These are phyloP conservation scores for Entomortierella beljakovae DNA, from an alignment of 192 early-diverging fungal species.

Conservation along the genomic window DNA sequence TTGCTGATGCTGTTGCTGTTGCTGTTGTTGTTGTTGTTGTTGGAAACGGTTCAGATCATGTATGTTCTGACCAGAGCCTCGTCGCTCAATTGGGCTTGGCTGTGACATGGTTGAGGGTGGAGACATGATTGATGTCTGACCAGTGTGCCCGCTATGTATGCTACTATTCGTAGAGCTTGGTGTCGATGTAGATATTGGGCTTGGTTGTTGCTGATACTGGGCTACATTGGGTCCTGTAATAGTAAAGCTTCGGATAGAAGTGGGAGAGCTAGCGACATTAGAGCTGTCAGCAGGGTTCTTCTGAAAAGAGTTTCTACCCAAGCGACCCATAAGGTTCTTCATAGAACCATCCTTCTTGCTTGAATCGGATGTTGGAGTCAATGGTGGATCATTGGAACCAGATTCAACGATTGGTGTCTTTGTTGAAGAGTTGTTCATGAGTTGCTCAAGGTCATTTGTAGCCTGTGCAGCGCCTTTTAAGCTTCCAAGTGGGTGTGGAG, in stretches of 20 bases:
- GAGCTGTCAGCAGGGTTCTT: conserved; percentile 32
- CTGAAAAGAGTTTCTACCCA: conserved; percentile 47
- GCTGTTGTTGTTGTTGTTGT: conserved; percentile 12
- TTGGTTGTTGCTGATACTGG: conserved; percentile 5
- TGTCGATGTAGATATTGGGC: conserved; percentile 14
- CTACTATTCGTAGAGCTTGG: conserved; percentile 25
- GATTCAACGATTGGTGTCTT: conserved; percentile 19
- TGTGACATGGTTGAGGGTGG: background rate
- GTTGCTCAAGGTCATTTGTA: conserved; percentile 30
- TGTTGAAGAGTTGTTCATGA: conserved; percentile 24
- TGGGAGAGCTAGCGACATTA: conserved; percentile 29
- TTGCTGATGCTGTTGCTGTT: conserved; percentile 18
- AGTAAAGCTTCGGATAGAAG: conserved; percentile 42
- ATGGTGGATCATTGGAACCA: background rate
- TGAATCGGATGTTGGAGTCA: background rate
- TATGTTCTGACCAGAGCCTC: conserved; percentile 3
- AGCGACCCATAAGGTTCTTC: conserved; percentile 50
- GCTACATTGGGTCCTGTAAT: conserved; percentile 4
- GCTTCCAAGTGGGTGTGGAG: background rate
- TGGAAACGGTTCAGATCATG: conserved; percentile 14
- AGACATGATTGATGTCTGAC: conserved; percentile 10
- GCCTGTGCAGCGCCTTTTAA: conserved; percentile 31
- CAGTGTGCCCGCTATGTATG: conserved; percentile 25
- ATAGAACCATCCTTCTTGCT: conserved; percentile 40
- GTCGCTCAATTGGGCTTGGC: conserved; percentile 16